phyloP scores from a whole-genome alignment of 495 filamentous ascomycete genomes.

The Annulohypoxylon stygium region DNA sequence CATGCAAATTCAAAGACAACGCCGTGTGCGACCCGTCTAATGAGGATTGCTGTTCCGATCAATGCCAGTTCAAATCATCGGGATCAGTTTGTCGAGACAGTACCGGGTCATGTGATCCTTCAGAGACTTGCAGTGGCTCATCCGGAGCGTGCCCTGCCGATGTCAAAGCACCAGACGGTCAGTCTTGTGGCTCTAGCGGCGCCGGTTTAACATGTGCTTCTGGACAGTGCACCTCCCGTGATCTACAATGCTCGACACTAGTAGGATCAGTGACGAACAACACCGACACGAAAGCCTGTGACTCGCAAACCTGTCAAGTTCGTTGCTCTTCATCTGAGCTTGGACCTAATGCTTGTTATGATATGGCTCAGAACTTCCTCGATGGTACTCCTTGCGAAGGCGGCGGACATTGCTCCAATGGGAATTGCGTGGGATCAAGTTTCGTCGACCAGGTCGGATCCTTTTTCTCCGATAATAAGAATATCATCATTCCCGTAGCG shows the following conservation, averaged over 20 bases:
- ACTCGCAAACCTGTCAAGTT: constrained; percentile 76
- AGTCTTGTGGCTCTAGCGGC: constrained; percentile 69
- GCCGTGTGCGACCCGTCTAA: constrained; percentile 91
- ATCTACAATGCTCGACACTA: constrained; percentile 88
- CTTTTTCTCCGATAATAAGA: constrained; percentile 79
- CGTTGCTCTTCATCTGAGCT: constrained; percentile 81
- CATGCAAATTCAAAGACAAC: constrained; percentile 84
- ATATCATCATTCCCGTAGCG: constrained; percentile 80
- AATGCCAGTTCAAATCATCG: constrained; percentile 78
- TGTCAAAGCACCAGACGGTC: constrained; percentile 75
- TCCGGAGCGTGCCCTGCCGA: constrained; percentile 81
- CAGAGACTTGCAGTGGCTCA: constrained; percentile 83
- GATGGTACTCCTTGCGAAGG: constrained; percentile 91
- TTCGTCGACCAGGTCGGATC: constrained; percentile 69
- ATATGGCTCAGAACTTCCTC: constrained; percentile 90
- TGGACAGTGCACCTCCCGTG: constrained; percentile 93
- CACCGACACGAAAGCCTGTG: constrained; percentile 88
- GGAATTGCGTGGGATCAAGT: constrained; percentile 74
- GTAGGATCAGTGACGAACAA: constrained; percentile 82
- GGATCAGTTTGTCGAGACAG: constrained; percentile 82
- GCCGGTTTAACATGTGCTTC: constrained; percentile 82
- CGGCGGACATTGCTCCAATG: constrained; percentile 82
- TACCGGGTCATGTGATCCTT: constrained; percentile 83
- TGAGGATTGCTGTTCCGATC: constrained; percentile 84
- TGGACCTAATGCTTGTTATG: constrained; percentile 72